Evolutionary conservation across 1,139 yeast genomes (phyloP), one percentile per base, ranked within the genome.

Genomic region (Taiozyma onychis): DNA sequence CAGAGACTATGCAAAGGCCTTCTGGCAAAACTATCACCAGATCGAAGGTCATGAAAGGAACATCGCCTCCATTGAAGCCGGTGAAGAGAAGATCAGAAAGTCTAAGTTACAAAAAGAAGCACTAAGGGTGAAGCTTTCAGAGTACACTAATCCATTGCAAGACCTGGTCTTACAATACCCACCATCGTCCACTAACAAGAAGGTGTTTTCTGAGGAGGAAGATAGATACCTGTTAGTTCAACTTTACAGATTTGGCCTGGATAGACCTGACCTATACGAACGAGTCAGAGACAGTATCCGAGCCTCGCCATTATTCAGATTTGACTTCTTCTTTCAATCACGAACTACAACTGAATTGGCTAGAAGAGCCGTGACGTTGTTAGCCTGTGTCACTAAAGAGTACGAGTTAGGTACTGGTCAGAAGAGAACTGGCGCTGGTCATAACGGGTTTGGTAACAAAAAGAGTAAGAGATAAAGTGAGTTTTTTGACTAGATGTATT

Each of bases 21-120:
- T 86, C 62, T 86, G 95, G 95, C 57, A 68, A 37, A 76, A 78
- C 51, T 83, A 78, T 60, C 69, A 78, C 50, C 81, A 80, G 51
- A 81, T 86, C 52, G 93, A 86, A 34, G 91, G 90, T 5, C 80
- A 80, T 63, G 95, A 86, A 58, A 74, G 83, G 57, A 83, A 80
- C 57, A 68, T 86, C 44, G 72, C 73, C 42, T 86, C 80, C 55
- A 85, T 86, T 54, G 93, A 86, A 64, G 71, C 73, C n/a, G 95
- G 93, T 18, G 95, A 86, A 62, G 90, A 85, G 41, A 83, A 77
- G 62, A 75, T 83, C 39, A 70, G 77, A 52, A 80, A 79, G 57
- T 61, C 75, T 11, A 80, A 77, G 58, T 63, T 81, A 34, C 90
- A 85, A 58, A 83, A 81, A 61, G 90, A 84, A 64, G 77, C 86